Percentiles rank a stretch among this genome's conserved stretches.
These are phyloP conservation scores for Boletus huronensis DNA, from an alignment of 768 basidiomycete species.

Conservation along the genomic window DNA sequence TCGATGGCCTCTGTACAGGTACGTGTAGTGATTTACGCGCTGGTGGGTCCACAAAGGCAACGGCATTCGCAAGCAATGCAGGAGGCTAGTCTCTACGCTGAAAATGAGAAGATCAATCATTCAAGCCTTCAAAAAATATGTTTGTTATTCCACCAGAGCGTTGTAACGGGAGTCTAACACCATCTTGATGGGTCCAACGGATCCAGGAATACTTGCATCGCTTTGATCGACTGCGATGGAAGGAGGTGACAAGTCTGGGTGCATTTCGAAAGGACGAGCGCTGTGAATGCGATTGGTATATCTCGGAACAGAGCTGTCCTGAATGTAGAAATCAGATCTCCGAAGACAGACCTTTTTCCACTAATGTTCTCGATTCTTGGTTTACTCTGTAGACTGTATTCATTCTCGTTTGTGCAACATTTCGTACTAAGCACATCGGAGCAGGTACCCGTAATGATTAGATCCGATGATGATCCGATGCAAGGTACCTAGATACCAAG, in stretches of 20 bases:
- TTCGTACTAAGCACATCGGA: not conserved
- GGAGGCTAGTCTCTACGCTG: no score
- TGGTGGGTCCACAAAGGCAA: not conserved
- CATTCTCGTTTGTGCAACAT: not conserved
- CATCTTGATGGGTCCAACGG: no score
- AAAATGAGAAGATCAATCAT: no score
- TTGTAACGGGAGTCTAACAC: no score
- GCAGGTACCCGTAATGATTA: not conserved
- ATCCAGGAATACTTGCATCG: no score
- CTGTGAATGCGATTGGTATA: not conserved
- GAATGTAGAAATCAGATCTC: not conserved
- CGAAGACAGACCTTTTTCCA: not conserved
- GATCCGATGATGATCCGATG: not conserved
- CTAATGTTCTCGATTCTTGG: not conserved
- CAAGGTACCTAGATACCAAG: constrained; percentile 41
- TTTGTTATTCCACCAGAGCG: no score
- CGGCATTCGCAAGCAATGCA: not conserved
- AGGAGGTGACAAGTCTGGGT: not conserved
- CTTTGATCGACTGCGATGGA: no score
- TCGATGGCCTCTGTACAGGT: not conserved
- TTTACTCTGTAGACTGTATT: not conserved
- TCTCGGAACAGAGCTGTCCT: not conserved
- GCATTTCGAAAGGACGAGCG: not conserved
- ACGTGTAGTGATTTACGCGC: not conserved
- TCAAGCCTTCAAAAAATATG: no score